Conservation (phyloP, 352 stramenopile genomes). For the Pythium oligandrum region DNA sequence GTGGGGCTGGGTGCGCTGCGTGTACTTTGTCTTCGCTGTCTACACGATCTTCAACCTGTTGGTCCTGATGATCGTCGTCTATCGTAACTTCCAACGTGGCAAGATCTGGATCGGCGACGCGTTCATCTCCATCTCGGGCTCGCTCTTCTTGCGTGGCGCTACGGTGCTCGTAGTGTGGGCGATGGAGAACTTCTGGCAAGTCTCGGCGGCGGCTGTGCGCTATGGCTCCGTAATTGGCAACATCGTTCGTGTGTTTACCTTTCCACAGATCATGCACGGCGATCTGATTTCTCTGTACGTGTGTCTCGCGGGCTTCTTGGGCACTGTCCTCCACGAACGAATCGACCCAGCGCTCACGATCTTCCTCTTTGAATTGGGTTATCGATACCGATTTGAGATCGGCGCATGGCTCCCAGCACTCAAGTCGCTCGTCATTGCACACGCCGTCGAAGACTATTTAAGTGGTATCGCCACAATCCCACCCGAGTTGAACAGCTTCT, state of each 20-base stretch:
- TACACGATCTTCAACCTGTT: constrained; percentile 29
- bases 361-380: constrained; percentile 14
- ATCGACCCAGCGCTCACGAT: constrained; percentile 26
- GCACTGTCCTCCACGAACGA: constrained; percentile 23
- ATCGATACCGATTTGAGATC: constrained; percentile 16
- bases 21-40: constrained; percentile 36
- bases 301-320: constrained; percentile 22
- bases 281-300: constrained; percentile 43
- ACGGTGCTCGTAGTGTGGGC: constrained; percentile 31
- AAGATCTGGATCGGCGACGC: constrained; percentile 43
- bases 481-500: constrained; percentile 13
- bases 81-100: constrained; percentile 17
- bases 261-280: constrained; percentile 15
- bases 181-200: constrained; percentile 41
- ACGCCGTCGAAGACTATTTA: constrained; percentile 10
- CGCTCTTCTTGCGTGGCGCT: constrained; percentile 25
- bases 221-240: not conserved
- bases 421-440: constrained; percentile 14
- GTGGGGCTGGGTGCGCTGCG: constrained; percentile 48
- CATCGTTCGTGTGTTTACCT: constrained; percentile 9
- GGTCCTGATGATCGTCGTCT: constrained; percentile 31
- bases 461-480: constrained; percentile 10
- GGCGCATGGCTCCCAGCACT: constrained; percentile 6
- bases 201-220: constrained; percentile 32
- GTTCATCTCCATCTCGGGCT: constrained; percentile 36